phyloP scores from a whole-genome alignment of 177 flowering plant species.

The Vitis hybrid region DNA sequence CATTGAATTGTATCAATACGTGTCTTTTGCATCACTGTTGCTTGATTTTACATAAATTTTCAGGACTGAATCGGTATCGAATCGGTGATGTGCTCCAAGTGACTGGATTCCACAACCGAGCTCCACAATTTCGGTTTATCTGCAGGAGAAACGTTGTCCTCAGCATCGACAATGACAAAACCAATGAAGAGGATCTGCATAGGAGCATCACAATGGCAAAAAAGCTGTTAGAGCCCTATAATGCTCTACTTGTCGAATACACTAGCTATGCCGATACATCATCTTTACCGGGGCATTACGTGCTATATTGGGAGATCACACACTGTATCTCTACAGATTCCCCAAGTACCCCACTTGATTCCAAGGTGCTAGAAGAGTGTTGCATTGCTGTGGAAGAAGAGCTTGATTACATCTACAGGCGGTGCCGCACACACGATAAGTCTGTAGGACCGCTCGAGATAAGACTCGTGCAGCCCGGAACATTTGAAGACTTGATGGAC shows the following conservation, averaged over 20 bases:
- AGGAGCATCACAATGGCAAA: constrained; percentile 54
- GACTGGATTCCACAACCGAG: constrained; percentile 62
- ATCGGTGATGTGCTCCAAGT: constrained; percentile 81
- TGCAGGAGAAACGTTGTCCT: constrained; percentile 68
- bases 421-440: constrained; percentile 52
- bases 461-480: constrained; percentile 57
- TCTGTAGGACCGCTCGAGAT: constrained; percentile 81
- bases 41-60: not conserved
- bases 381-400: constrained; percentile 66
- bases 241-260: constrained; percentile 65
- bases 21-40: not conserved
- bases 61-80: constrained; percentile 65
- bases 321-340: constrained; percentile 2
- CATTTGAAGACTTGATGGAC: constrained; percentile 77
- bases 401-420: constrained; percentile 59
- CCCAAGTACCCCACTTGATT: constrained; percentile 5
- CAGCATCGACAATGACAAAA: constrained; percentile 82
- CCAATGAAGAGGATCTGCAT: constrained; percentile 75
- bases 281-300: constrained; percentile 74
- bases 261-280: constrained; percentile 75
- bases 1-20: not conserved
- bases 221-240: constrained; percentile 49
- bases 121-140: constrained; percentile 79
- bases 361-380: constrained; percentile 48
- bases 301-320: constrained; percentile 67